Evolutionary conservation across 1,139 yeast species (phyloP).

Genomic region (Hyphopichia wangnamkhiaoensis): DNA sequence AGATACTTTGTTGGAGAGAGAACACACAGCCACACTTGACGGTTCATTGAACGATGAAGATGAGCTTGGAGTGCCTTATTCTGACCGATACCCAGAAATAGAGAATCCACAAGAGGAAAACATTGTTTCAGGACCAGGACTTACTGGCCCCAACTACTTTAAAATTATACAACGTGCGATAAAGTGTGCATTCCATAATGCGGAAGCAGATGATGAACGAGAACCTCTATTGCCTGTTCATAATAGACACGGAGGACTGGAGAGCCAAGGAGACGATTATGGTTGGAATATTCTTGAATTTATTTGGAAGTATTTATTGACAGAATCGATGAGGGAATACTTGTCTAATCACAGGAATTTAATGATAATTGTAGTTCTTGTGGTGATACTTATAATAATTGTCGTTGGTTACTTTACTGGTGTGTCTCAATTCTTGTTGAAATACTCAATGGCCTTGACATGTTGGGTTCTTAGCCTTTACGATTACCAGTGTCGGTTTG

Average conservation of each 20-base stretch:
- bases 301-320: conserved; percentile 15
- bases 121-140: neutral
- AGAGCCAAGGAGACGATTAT: conserved; percentile 5
- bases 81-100: neutral
- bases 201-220: conserved; percentile 25
- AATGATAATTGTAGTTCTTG: neutral
- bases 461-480: no score
- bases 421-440: conserved; percentile 13
- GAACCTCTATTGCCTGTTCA: conserved; percentile 19
- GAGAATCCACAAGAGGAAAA: neutral
- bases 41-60: neutral
- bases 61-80: neutral
- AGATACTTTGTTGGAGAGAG: no score
- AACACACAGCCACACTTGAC: no score
- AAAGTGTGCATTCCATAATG: conserved; percentile 6
- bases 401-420: conserved; percentile 17
- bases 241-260: conserved; percentile 3
- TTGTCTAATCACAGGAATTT: conserved; percentile 12
- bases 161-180: conserved; percentile 15
- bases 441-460: no score
- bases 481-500: neutral
- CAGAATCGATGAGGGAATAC: conserved; percentile 26
- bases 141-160: neutral
- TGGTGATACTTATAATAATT: neutral
- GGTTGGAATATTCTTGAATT: conserved; percentile 15